Conservation (phyloP, 2,329 filamentous ascomycete species). For the Phialocephala sp. region DNA sequence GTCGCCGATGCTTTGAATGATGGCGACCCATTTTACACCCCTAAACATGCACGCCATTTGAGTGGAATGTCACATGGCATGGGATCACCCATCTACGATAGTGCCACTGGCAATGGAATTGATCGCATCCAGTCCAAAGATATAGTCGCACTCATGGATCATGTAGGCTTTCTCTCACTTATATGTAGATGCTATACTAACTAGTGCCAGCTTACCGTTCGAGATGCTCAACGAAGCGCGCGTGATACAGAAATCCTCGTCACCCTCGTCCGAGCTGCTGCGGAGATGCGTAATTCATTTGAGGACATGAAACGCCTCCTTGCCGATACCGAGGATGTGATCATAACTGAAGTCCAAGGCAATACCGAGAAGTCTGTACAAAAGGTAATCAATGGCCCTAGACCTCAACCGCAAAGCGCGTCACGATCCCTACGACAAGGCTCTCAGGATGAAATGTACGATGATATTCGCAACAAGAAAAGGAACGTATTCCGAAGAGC, state of each 20-base stretch:
- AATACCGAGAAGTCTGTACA: conserved; percentile 87
- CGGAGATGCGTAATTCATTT: conserved; percentile 96
- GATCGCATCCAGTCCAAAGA: conserved; percentile 95
- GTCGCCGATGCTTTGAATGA: conserved; percentile 54
- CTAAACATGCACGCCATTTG: conserved; percentile 69
- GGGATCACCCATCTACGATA: conserved; percentile 87
- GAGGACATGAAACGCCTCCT: conserved; percentile 94
- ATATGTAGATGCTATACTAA: conserved; percentile 24
- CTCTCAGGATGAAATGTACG: conserved; percentile 58
- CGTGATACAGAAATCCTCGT: conserved; percentile 96
- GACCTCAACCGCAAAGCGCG: conserved; percentile 74
- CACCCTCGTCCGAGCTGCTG: conserved; percentile 88
- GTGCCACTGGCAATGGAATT: conserved; percentile 83
- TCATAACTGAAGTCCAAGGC: conserved; percentile 85
- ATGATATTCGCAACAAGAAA: conserved; percentile 74
- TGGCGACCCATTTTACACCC: conserved; percentile 70
- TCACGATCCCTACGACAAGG: conserved; percentile 49
- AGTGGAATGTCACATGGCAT: conserved; percentile 94
- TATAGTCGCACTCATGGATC: conserved; percentile 96
- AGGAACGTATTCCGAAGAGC: conserved; percentile 93
- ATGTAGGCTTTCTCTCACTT: conserved; percentile 58
- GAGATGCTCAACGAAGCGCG: conserved; percentile 94
- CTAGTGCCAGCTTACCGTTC: conserved; percentile 75
- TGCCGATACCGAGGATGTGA: conserved; percentile 85
- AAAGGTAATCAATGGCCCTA: conserved; percentile 81